Percentiles rank a stretch among this genome's conserved stretches.
These are phyloP conservation scores for Pythium monospermum DNA, from an alignment of 352 stramenopile genomes.

Conservation along the genomic window DNA sequence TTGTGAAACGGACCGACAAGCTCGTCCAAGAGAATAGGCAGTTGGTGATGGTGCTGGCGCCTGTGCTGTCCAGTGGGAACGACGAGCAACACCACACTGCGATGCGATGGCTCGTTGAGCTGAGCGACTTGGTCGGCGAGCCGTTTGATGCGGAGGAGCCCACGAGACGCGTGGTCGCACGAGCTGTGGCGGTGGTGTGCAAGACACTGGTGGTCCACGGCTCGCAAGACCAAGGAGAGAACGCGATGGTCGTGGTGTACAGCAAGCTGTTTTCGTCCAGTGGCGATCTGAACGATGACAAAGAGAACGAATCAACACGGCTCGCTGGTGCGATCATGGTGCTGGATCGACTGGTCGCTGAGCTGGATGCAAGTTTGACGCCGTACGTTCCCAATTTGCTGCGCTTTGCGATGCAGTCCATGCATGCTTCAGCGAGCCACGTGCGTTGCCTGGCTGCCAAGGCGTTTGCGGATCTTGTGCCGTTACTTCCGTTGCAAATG, in stretches of 20 bases:
- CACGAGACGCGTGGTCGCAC: no score
- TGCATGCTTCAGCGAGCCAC: constrained; percentile 39
- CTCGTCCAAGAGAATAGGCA: constrained; percentile 45
- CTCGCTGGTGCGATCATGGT: constrained; percentile 50
- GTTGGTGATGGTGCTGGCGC: constrained; percentile 38
- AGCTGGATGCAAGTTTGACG: constrained; percentile 29
- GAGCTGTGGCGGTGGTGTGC: neutral
- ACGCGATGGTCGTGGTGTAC: constrained; percentile 38
- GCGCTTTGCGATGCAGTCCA: constrained; percentile 61
- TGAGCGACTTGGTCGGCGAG: constrained; percentile 27
- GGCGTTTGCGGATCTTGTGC: constrained; percentile 68
- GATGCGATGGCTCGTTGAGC: constrained; percentile 39
- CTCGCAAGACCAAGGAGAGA: neutral
- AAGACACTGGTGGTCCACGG: neutral
- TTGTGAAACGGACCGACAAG: constrained; percentile 25
- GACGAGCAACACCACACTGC: constrained; percentile 23
- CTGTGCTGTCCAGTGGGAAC: constrained; percentile 21
- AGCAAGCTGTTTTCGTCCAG: constrained; percentile 31
- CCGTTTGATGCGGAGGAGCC: constrained; percentile 17
- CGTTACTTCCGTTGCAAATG: constrained; percentile 71
- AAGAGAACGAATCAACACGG: neutral
- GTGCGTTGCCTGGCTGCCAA: constrained; percentile 44
- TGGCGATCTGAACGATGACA: constrained; percentile 14
- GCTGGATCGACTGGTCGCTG: constrained; percentile 42
- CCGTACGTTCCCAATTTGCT: constrained; percentile 66